phyloP scores from a whole-genome alignment of 441 rosid species.

The Erodium texanum region DNA sequence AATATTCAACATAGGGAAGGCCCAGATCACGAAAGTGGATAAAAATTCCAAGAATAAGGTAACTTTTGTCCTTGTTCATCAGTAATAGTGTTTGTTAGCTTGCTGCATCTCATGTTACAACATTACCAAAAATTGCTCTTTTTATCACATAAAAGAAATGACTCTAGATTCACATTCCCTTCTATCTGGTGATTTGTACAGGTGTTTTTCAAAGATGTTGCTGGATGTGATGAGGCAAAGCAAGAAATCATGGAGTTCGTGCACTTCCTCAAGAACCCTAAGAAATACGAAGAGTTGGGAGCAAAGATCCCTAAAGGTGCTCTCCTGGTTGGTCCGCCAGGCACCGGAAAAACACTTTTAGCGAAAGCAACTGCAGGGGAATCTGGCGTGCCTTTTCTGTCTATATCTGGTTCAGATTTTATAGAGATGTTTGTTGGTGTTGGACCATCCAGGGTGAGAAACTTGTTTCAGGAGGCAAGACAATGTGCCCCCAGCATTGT shows the following conservation, averaged over 20 bases:
- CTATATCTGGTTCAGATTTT: slow-evolving; percentile 71
- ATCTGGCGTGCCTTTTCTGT: slow-evolving; percentile 62
- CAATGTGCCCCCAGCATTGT: slow-evolving; percentile 61
- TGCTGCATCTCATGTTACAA: background rate
- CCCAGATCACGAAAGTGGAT: slow-evolving; percentile 54
- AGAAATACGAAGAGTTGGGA: slow-evolving; percentile 63
- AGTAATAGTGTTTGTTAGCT: background rate
- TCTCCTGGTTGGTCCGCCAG: slow-evolving; percentile 66
- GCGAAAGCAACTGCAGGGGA: slow-evolving; percentile 80
- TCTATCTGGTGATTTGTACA: slow-evolving; percentile 16
- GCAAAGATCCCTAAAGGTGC: slow-evolving; percentile 73
- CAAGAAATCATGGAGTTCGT: slow-evolving; percentile 79
- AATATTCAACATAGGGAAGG: slow-evolving; percentile 69
- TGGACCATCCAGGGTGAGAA: slow-evolving; percentile 71
- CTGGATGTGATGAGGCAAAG: slow-evolving; percentile 75
- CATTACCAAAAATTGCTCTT: background rate
- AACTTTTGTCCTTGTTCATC: slow-evolving; percentile 11
- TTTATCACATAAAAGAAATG: background rate
- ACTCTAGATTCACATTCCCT: background rate
- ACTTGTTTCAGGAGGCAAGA: slow-evolving; percentile 70
- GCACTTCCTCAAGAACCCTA: slow-evolving; percentile 63
- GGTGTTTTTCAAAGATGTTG: slow-evolving; percentile 63
- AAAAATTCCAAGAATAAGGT: slow-evolving; percentile 75
- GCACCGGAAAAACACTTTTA: slow-evolving; percentile 69
- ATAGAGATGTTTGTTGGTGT: slow-evolving; percentile 86